Percentiles rank a stretch among this genome's conserved stretches.
phyloP scores from a whole-genome alignment of 2,329 filamentous ascomycete genomes.

The Rhinocladiella similis region DNA sequence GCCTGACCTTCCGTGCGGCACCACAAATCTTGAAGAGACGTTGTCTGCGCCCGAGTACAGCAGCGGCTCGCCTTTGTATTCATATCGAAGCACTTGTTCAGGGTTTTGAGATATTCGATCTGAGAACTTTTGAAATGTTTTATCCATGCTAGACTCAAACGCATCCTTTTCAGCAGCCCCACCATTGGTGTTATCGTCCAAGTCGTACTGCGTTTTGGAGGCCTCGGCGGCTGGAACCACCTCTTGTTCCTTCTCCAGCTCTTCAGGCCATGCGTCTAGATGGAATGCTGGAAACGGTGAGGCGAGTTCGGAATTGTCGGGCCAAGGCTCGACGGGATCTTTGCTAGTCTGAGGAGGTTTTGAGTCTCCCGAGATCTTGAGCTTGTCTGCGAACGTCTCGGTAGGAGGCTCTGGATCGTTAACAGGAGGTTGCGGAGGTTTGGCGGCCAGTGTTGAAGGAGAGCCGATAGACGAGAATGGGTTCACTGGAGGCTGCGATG shows the following conservation, averaged over 20 bases:
- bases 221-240: constrained; percentile 42
- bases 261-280: constrained; percentile 91
- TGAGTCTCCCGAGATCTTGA: constrained; percentile 45
- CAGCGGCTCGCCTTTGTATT: constrained; percentile 70
- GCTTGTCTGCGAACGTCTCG: constrained; percentile 74
- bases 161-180: constrained; percentile 61
- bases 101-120: constrained; percentile 77
- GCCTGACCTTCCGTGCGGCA: constrained; percentile 25
- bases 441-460: constrained; percentile 43
- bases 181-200: constrained; percentile 38
- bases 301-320: constrained; percentile 63
- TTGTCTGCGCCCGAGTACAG: constrained; percentile 78
- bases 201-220: constrained; percentile 36
- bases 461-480: constrained; percentile 58
- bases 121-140: constrained; percentile 76
- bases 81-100: constrained; percentile 78
- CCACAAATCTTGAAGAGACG: constrained; percentile 64
- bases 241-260: constrained; percentile 57
- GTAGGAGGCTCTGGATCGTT: constrained; percentile 58
- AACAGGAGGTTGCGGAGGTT: constrained; percentile 42
- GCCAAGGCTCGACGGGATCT: constrained; percentile 69
- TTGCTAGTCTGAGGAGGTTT: constrained; percentile 27
- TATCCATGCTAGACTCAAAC: constrained; percentile 74
- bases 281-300: constrained; percentile 73
- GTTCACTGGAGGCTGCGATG: constrained; percentile 48